Evolutionary conservation across 352 stramenopile genomes (phyloP).

Genomic region (Globisporangium carolinianum): DNA sequence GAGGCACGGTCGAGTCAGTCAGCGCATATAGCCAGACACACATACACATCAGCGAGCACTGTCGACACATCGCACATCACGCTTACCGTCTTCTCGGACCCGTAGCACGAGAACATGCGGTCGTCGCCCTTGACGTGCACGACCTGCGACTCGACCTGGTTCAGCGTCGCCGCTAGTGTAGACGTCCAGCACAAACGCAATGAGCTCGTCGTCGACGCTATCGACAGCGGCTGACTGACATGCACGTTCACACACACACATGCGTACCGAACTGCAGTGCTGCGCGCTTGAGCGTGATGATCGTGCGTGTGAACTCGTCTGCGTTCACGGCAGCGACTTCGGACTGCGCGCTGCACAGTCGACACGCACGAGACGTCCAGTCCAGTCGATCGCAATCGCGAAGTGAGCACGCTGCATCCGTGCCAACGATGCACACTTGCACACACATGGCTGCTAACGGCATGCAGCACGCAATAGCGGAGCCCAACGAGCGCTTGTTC

Average conservation of each 20-base stretch:
- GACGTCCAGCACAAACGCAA: background rate
- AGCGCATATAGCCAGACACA: background rate
- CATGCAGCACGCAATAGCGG: no score
- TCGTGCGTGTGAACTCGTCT: conserved; percentile 71
- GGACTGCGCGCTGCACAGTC: conserved; percentile 43
- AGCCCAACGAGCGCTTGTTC: no score
- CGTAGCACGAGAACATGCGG: conserved; percentile 84
- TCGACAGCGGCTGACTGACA: no score
- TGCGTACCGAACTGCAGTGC: conserved; percentile 71
- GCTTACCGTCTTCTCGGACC: conserved; percentile 57
- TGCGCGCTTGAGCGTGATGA: conserved; percentile 74
- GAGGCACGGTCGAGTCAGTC: background rate
- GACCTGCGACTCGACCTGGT: conserved; percentile 76
- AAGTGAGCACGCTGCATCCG: background rate
- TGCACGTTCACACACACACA: background rate
- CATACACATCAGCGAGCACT: background rate
- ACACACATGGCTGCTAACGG: background rate
- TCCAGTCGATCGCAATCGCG: background rate
- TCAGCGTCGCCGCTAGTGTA: conserved; percentile 56
- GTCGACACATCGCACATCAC: background rate
- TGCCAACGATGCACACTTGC: background rate
- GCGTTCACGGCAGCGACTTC: conserved; percentile 58
- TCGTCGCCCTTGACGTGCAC: conserved; percentile 79
- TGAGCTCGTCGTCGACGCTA: background rate
- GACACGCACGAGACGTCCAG: background rate